These are phyloP conservation scores for Theobroma cacao DNA, from an alignment of 345 rosid genomes.

Conservation along the genomic window DNA sequence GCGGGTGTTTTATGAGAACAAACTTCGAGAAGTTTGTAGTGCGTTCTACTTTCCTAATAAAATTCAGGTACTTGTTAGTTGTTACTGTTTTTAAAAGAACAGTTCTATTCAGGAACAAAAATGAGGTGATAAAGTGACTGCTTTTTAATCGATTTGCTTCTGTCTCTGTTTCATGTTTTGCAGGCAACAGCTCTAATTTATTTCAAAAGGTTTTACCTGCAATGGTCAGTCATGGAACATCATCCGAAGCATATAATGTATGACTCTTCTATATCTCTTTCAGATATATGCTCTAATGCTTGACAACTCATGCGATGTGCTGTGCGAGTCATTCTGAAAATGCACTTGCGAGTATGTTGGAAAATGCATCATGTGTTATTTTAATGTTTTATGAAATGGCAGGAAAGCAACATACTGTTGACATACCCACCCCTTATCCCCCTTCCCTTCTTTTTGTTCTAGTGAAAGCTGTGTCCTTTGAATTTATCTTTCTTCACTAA, in stretches of 20 bases:
- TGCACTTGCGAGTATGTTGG: background rate
- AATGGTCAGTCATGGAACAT: constrained; percentile 99
- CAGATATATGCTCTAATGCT: background rate
- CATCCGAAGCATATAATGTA: constrained; percentile 95
- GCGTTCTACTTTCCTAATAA: constrained; percentile 95
- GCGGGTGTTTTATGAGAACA: constrained; percentile 85
- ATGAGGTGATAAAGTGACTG: background rate
- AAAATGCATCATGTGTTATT: background rate
- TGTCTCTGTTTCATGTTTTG: constrained; percentile 27
- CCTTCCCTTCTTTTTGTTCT: background rate
- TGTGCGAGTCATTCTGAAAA: background rate
- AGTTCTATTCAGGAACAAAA: background rate
- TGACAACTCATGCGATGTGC: background rate
- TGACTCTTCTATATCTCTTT: constrained; percentile 25
- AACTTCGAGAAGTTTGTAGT: constrained; percentile 94
- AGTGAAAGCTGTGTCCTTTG: background rate
- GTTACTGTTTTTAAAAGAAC: background rate
- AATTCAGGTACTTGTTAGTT: constrained; percentile 63
- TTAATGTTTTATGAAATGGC: background rate
- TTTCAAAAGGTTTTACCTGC: constrained; percentile 94
- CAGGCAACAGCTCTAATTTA: constrained; percentile 94
- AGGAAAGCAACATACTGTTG: background rate
- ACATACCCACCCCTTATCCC: background rate
- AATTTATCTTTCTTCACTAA: background rate
- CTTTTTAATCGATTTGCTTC: background rate